phyloP scores from a whole-genome alignment of 129 eudicot species.

The Chrysanthemum lavandulifolium region DNA sequence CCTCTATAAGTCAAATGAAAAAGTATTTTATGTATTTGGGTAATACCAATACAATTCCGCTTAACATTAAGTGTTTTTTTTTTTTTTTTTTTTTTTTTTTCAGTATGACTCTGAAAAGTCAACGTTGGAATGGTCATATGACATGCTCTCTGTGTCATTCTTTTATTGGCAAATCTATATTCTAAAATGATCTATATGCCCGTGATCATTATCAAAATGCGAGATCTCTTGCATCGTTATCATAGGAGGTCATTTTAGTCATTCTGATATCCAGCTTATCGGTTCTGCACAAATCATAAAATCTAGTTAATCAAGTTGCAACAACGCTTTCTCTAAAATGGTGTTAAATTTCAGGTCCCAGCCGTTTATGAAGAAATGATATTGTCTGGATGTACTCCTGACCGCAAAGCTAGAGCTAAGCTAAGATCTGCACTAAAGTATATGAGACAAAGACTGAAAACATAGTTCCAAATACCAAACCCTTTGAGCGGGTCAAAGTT shows the following conservation, averaged over 20 bases:
- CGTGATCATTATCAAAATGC: neutral
- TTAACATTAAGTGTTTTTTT: too few species aligned
- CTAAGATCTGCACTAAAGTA: constrained; percentile 88
- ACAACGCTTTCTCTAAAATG: neutral
- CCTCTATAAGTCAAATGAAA: neutral
- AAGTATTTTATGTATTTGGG: neutral
- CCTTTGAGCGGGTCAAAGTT: constrained; percentile 20
- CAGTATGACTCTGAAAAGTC: constrained; percentile 6
- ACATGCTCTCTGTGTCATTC: neutral
- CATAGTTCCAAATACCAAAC: constrained; percentile 28
- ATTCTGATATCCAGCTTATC: neutral
- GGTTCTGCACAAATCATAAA: neutral
- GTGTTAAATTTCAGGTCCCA: constrained; percentile 67
- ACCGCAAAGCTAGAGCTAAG: constrained; percentile 92
- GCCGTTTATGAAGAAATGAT: constrained; percentile 95
- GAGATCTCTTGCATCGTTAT: neutral
- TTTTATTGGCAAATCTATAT: neutral
- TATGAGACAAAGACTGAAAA: constrained; percentile 64
- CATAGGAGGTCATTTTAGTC: constrained; percentile 11
- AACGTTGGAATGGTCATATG: neutral
- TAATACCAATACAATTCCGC: too few species aligned
- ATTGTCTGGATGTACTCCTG: constrained; percentile 85
- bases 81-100: too few species aligned
- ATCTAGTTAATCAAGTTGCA: neutral
- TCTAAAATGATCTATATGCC: constrained; percentile 4